Base-by-base conservation (phyloP, 306 rosid genomes). In the Parietaria judaica region DNA sequence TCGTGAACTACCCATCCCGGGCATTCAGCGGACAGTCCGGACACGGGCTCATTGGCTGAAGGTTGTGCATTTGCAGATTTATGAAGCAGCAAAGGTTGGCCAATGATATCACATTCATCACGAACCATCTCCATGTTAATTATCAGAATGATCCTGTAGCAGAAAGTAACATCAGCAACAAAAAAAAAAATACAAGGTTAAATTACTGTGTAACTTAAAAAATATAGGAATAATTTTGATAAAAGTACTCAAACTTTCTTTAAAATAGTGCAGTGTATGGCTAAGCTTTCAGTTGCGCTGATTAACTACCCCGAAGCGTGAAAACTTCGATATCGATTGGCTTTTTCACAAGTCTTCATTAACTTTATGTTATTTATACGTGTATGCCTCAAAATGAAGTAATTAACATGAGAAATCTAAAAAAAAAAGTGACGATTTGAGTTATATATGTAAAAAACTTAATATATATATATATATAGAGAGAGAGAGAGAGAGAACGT, bases 131-230 rank as follows among this genome's bases (percentile, higher is more conserved):
- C 91, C 58, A 90, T 63, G 14, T 83, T 81, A 36, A 90, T 54
- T 12, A 87, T 81, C 75, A 90, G 81, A 37, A 83, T 79, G 58
- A 90, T 85, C 75, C 97, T 90, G 91, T 66, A 51, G 60, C 53
- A 63, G 49, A 8, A 36, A 64, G 66, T 4, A 8, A 7, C 39
- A 64, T 49, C 73, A 60, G 58, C 61, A 63, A 51, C 46, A 14
- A 48, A 69, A 58, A 36, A 41, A 51, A 53, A 9, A 31, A 49
- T 36, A 16, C 31, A 23, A 23, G 1, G 31, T 23, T 23, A 23
- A 23, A 23, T 23, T 23, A 23, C 31, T 23, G 31, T 23, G 31
- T 23, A 23, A 23, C 31, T 23, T 23, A 23, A 23, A 23, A 23
- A 23, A 23, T 23, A 0, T 23, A 2, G 31, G 31, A 23, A 23